Evolutionary conservation across 352 stramenopile species (phyloP).

Genomic region (Globisporangium polare): DNA sequence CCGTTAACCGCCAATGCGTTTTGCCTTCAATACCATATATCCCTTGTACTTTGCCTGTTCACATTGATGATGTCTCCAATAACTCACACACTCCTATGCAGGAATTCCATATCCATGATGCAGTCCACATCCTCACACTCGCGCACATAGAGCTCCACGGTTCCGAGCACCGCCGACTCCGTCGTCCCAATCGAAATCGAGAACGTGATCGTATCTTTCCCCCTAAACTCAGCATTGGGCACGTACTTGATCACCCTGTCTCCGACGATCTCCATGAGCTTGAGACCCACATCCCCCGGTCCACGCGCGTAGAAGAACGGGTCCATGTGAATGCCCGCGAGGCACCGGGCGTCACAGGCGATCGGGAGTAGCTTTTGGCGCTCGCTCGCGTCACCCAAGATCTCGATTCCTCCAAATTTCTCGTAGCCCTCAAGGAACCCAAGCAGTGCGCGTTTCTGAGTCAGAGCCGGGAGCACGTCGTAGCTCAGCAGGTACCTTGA

Average conservation of each 20-base stretch:
- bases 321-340: slow-evolving; percentile 40
- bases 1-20: no score
- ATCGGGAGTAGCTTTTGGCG: slow-evolving; percentile 49
- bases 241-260: slow-evolving; percentile 60
- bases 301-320: slow-evolving; percentile 50
- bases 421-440: slow-evolving; percentile 50
- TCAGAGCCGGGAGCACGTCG: slow-evolving; percentile 28
- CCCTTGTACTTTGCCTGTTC: no score
- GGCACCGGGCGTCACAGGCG: slow-evolving; percentile 48
- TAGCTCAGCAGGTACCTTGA: slow-evolving; percentile 50
- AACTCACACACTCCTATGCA: slow-evolving; percentile 9
- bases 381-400: slow-evolving; percentile 46
- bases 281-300: slow-evolving; percentile 45
- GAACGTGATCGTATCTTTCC: slow-evolving; percentile 58
- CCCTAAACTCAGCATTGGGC: slow-evolving; percentile 41
- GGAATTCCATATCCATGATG: slow-evolving; percentile 12
- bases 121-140: slow-evolving; percentile 50
- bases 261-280: slow-evolving; percentile 34
- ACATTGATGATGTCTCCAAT: no score
- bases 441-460: slow-evolving; percentile 36
- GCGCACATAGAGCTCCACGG: slow-evolving; percentile 49
- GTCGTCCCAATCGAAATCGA: slow-evolving; percentile 39
- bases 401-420: slow-evolving; percentile 35
- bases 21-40: no score
- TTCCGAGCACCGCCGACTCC: slow-evolving; percentile 42